A percentile compares a stretch with the other conserved stretches of the same genome.
These are phyloP conservation scores for Xylaria cubensis DNA, from an alignment of 495 filamentous ascomycete species.

Conservation along the genomic window DNA sequence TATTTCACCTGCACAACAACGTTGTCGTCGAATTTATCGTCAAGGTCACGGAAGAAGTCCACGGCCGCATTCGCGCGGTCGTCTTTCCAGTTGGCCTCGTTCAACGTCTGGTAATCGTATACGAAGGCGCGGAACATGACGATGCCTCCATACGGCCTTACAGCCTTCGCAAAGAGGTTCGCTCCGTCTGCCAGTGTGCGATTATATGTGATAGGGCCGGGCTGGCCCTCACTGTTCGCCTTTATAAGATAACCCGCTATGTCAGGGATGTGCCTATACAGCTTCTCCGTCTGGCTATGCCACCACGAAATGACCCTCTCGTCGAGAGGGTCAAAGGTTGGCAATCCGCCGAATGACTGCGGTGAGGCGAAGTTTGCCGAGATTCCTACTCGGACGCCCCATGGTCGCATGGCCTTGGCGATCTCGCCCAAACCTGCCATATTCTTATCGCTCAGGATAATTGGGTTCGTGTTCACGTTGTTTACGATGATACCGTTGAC, in stretches of 20 bases:
- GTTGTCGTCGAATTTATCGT: conserved; percentile 71
- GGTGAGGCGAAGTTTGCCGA: conserved; percentile 74
- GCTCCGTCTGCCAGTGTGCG: conserved; percentile 73
- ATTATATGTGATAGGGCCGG: conserved; percentile 72
- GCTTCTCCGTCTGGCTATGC: conserved; percentile 60
- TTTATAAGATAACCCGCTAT: conserved; percentile 75
- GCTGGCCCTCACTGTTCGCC: conserved; percentile 76
- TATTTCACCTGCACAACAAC: conserved; percentile 77
- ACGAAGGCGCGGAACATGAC: conserved; percentile 79
- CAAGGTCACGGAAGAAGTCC: conserved; percentile 69
- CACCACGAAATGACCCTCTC: conserved; percentile 66
- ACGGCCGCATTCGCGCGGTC: conserved; percentile 75
- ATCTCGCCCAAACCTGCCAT: conserved; percentile 67
- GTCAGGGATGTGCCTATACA: conserved; percentile 69
- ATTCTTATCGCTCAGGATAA: conserved; percentile 60
- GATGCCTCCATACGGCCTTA: conserved; percentile 68
- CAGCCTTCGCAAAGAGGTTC: conserved; percentile 69
- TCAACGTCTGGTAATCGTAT: conserved; percentile 62
- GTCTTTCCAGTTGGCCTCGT: conserved; percentile 65
- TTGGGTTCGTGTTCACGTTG: conserved; percentile 74
- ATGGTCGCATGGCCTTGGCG: conserved; percentile 70
- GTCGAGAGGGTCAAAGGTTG: conserved; percentile 71
- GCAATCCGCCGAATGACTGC: conserved; percentile 59
- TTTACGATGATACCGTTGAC: conserved; percentile 73
- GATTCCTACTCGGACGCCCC: conserved; percentile 69